phyloP scores from a whole-genome alignment of 345 rosid genomes.

The Lepidium aucheri region DNA sequence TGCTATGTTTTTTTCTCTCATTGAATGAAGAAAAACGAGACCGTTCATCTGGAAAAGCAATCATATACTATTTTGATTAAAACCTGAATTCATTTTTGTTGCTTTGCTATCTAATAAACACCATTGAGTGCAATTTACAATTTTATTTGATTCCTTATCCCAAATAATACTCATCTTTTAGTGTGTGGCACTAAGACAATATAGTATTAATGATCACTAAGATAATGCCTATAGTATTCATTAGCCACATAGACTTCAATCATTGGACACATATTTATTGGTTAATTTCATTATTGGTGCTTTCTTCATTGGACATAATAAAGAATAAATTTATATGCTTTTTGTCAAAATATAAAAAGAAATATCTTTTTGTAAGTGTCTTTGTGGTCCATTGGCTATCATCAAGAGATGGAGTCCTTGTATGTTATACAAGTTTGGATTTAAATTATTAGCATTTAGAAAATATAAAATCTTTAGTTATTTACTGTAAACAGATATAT shows the following conservation, averaged over 20 bases:
- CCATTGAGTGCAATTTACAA: not conserved
- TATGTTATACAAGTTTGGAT: not conserved
- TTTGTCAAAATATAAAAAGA: not conserved
- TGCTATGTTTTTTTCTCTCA: not conserved
- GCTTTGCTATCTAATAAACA: conserved; percentile 1
- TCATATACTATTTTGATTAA: conserved; percentile 9
- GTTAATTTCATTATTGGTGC: conserved; percentile 5
- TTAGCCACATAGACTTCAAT: conserved; percentile 1
- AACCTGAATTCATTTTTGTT: not conserved
- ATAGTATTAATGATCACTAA: not conserved
- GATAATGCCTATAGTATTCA: not conserved
- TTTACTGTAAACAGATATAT: not conserved
- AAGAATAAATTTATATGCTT: not conserved
- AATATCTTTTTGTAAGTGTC: not conserved
- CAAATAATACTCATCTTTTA: no score
- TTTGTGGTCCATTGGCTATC: conserved; percentile 15
- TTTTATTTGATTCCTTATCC: not conserved
- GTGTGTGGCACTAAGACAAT: no score
- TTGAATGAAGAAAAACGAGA: not conserved
- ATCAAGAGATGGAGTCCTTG: not conserved
- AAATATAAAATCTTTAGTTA: not conserved
- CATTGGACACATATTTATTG: conserved; percentile 3
- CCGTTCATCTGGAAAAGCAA: conserved; percentile 1
- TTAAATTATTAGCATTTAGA: not conserved
- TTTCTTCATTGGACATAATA: conserved; percentile 14